Conservation (phyloP, 148 eudicot species). For the Heliosperma pusillum region DNA sequence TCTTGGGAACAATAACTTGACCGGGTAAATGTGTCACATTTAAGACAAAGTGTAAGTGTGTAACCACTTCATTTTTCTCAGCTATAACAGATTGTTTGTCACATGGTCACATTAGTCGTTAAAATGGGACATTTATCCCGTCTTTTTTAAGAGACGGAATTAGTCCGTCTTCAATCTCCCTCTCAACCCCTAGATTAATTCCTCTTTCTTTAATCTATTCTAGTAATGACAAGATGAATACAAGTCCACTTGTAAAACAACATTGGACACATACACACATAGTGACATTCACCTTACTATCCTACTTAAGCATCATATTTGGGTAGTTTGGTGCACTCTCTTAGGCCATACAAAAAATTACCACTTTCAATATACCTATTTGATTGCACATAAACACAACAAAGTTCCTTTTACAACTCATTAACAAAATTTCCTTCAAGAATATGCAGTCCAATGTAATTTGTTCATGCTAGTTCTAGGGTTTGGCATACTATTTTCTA, state of each 20-base stretch:
- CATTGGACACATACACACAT: neutral
- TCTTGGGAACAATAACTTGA: too few relatives aligned
- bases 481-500: conserved; percentile 6
- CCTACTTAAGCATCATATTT: neutral
- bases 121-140: too few relatives aligned
- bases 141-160: too few relatives aligned
- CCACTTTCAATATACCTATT: neutral
- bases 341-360: neutral
- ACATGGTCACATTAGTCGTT: too few relatives aligned
- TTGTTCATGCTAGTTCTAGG: neutral
- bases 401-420: neutral
- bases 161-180: too few relatives aligned
- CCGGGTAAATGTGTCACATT: too few relatives aligned
- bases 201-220: too few relatives aligned
- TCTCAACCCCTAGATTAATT: too few relatives aligned
- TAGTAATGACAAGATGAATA: neutral
- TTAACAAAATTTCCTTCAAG: neutral
- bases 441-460: neutral
- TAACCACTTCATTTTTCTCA: too few relatives aligned
- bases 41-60: too few relatives aligned
- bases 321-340: conserved; percentile 6
- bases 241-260: neutral
- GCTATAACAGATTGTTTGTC: too few relatives aligned
- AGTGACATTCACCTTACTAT: neutral
- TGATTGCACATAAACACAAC: neutral